Percentiles rank a stretch among this genome's conserved stretches.
phyloP scores from a whole-genome alignment of 1,139 yeast genomes.

The Geotrichum restrictum region DNA sequence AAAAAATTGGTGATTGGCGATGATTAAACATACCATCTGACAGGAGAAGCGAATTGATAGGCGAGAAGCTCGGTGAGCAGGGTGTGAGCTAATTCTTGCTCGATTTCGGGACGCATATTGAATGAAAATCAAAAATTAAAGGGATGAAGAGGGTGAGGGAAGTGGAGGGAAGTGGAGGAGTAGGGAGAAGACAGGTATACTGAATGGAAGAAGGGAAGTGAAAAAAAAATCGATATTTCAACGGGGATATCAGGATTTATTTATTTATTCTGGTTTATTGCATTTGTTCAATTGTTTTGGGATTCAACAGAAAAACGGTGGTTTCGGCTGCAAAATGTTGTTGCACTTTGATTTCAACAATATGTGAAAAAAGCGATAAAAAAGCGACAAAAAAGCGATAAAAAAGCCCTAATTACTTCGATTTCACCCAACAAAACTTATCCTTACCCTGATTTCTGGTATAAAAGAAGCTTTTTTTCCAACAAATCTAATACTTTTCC shows the following conservation, averaged over 20 bases:
- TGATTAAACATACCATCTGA: slow-evolving; percentile 66
- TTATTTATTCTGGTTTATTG: no score
- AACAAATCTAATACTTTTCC: no score
- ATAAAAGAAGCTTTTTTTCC: no score
- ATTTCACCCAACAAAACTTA: no score
- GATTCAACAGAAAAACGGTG: no score
- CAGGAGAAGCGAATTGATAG: slow-evolving; percentile 98
- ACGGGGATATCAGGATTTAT: no score
- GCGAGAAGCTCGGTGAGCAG: slow-evolving; percentile 92
- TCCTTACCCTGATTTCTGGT: no score
- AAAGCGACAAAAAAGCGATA: no score
- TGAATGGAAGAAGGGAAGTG: not conserved
- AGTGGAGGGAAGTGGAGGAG: not conserved
- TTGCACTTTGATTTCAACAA: not conserved
- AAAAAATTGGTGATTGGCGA: not conserved
- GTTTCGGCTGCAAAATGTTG: not conserved
- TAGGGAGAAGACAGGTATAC: not conserved
- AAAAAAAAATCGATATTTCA: not conserved
- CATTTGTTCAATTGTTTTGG: no score
- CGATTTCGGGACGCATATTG: slow-evolving; percentile 90
- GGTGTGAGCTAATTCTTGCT: slow-evolving; percentile 95
- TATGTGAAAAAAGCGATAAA: no score
- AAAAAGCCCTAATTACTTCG: not conserved
- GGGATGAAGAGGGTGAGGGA: not conserved
- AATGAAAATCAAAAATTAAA: not conserved